These are phyloP conservation scores for Didymella segeticola DNA, from an alignment of 2,329 filamentous ascomycete genomes.

Conservation along the genomic window DNA sequence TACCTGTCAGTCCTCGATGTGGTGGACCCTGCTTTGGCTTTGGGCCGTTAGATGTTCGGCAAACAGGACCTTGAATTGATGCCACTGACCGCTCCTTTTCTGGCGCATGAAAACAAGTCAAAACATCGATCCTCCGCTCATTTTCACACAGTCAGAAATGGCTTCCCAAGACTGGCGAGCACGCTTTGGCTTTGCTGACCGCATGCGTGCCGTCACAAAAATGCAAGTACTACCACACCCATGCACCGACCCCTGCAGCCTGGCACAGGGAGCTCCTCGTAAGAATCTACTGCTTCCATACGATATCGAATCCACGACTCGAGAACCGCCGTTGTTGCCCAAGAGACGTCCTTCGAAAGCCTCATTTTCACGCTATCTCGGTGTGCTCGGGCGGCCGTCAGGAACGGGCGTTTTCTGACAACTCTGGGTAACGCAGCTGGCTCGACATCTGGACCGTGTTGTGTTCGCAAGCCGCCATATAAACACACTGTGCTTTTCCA, in stretches of 20 bases:
- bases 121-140: slow-evolving; percentile 2
- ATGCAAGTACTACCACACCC: slow-evolving; percentile 54
- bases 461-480: slow-evolving; percentile 6
- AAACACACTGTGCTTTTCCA: not conserved
- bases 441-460: slow-evolving; percentile 7
- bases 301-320: slow-evolving; percentile 7
- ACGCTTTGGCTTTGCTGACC: slow-evolving; percentile 53
- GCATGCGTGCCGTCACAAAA: slow-evolving; percentile 54
- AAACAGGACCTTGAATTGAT: slow-evolving; percentile 9
- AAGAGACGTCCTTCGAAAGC: slow-evolving; percentile 7
- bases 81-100: slow-evolving; percentile 16
- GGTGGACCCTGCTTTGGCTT: slow-evolving; percentile 17
- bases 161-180: slow-evolving; percentile 49
- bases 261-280: slow-evolving; percentile 25
- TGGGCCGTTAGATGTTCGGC: slow-evolving; percentile 18
- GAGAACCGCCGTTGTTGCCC: slow-evolving; percentile 10
- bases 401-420: slow-evolving; percentile 8
- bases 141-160: slow-evolving; percentile 23
- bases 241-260: slow-evolving; percentile 10
- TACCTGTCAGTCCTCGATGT: slow-evolving; percentile 8
- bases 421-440: slow-evolving; percentile 10
- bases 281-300: slow-evolving; percentile 21
- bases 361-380: slow-evolving; percentile 5
- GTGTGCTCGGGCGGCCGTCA: slow-evolving; percentile 6
- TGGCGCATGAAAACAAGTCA: slow-evolving; percentile 8